Evolutionary conservation across 106 monocot species (phyloP), one percentile per base, ranked within the genome.

Genomic region (Triglochin maritima): DNA sequence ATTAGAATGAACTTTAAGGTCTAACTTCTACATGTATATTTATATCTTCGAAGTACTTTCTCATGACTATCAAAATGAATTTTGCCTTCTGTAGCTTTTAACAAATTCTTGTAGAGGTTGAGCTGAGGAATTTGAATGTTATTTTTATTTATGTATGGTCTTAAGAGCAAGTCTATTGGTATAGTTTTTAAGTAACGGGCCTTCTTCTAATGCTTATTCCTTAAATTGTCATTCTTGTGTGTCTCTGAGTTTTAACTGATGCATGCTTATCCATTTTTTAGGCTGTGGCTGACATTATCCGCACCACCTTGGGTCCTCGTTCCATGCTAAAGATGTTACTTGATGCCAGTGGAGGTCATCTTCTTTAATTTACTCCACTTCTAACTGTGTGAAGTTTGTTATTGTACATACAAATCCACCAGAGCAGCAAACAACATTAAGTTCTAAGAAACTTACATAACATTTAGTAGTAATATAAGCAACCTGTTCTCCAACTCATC

Each of bases 321-420:
- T 76, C 70, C 2, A 70, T 69, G 69, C 43, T 69, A 56, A 76
- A 76, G 64, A 76, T 70, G 76, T 48, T 76, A 11, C 57, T 70
- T 44, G 77, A 77, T 70, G 56, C 70, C 15, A 8, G 42, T 75
- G 75, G 75, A 75, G 75, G 75, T 76, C 44, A 48, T 44, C 9
- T 65, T 52, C 13, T 16, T 17, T 65, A 29, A 29, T 1, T 47
- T 12, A 43, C 5, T 68, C 7, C 1, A 17, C 7, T 64, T 57
- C 2, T 47, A 29, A 29, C 29, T 29, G 1, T 29, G 29, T 29
- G 29, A 29, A 0, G 29, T 29, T 29, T 29, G 29, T 29, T 29
- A 29, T 29, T 29, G 29, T 29, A 29, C 29, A 29, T 29, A 29
- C 29, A 29, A 29, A 29, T 29, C 29, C 29, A 29, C 29, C 1